Base-by-base conservation (phyloP, 306 rosid species). In the Prunus dulcis region DNA sequence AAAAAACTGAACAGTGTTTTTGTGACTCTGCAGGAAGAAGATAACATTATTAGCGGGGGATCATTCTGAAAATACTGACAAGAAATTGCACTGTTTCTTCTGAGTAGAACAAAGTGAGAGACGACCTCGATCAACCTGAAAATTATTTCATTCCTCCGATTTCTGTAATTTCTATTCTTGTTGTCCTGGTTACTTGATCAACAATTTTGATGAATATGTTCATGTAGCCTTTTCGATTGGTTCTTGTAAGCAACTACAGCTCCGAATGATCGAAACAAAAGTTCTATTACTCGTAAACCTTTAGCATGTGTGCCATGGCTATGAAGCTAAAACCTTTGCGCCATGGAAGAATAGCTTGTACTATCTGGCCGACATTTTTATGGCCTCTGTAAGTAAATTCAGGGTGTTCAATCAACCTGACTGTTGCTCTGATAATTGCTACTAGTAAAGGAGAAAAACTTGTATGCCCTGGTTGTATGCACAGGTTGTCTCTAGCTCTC, bases 1-100 rank as follows among this genome's bases (percentile, higher is more conserved):
- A 22, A 43, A 1, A 10, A 15, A 18, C 22, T 49, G 27, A 73
- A 11, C 3, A 9, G n/a, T 46, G 22, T 73, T 61, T 32, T n/a
- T 45, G 67, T 15, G 41, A 11, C 46, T 72, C 27, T 45, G 45
- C 77, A 73, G 69, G 58, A 60, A 60, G 68, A 43, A 43, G 69
- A 27, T 23, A 10, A 23, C n/a, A 17, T 4, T 28, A 60, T 23
- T 20, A 3, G n/a, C 55, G 0, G 46, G 57, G 5, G 18, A 45
- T 18, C 55, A 17, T 43, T 73, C 46, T 25, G 43, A 43, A 45
- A 4, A 25, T 72, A 60, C 45, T 64, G 49, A 56, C 38, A 18
- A 64, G 38, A 19, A 22, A 34, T 10, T 47, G 9, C 49, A 17
- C 6, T 2, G 9, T 32, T 64, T 64, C 23, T 55, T 57, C 53